Base-by-base conservation (phyloP, 805 yeast genomes). In the Suhomyces pyralidae region DNA sequence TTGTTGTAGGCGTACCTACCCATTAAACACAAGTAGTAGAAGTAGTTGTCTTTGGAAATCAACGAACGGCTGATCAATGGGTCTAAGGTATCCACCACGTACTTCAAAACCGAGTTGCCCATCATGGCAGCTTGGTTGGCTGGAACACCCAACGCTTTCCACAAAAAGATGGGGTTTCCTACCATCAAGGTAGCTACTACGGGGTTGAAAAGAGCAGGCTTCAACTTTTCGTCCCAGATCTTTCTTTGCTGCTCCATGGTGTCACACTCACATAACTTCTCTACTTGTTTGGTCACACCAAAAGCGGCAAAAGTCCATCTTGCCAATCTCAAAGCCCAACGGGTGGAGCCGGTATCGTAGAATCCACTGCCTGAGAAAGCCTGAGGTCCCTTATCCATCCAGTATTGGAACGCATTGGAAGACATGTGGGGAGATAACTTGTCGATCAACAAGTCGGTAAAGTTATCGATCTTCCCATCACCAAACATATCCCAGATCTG, bases 131-230 rank as follows among this genome's bases (percentile, higher is more conserved):
- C 91, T 71, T 88, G 96, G 64, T 89, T 88, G 7, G 85, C 82
- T 5, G 96, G 96, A 46, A 88, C 96, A n/a, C 96, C 96, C 22
- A 89, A 76, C 0, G 96, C 96, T 65, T 86, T 88, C 96, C 96
- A 88, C 53, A 89, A 74, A 66, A 88, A 88, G n/a, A 88, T 67
- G 19, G 93, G 92, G 67, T 88, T 89, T n/a, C 91, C 91, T 42
- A 89, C 80, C 48, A 89, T 71, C 26, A 86, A 61, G 48, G 81
- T 81, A 15, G 88, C 83, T 51, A 88, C 85, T 48, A 86, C 59
- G 19, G 89, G 88, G 62, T 85, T 86, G 70, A 87, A 81, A 46
- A 89, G 74, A 3, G 86, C 81, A 4, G 94, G 94, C 56, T 83
- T 81, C 51, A 88, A 78, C 46, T 76, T 75, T 1, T 69, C 64